Percentiles rank a stretch among this genome's conserved stretches.
phyloP scores from a whole-genome alignment of 768 basidiomycete species.

The Dioszegia aurantiaca region DNA sequence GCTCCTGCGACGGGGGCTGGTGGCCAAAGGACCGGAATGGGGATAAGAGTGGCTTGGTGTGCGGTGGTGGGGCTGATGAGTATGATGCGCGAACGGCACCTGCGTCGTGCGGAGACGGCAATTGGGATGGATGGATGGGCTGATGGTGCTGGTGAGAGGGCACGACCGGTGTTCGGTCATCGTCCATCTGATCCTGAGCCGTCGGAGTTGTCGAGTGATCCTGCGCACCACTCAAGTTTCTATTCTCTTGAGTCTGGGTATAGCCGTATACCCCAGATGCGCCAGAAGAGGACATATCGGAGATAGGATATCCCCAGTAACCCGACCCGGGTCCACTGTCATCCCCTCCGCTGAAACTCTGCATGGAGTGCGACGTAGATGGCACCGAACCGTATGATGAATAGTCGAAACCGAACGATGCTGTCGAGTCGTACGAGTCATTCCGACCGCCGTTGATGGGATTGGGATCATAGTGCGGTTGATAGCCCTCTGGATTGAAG shows the following conservation, averaged over 20 bases:
- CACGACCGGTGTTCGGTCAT: slow-evolving; percentile 38
- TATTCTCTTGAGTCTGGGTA: too few relatives aligned
- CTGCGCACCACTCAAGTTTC: too few relatives aligned
- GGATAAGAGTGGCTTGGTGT: slow-evolving; percentile 29
- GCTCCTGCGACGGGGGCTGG: background rate
- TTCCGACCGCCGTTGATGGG: background rate
- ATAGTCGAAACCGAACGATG: slow-evolving; percentile 1
- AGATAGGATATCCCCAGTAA: background rate
- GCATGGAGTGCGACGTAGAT: slow-evolving; percentile 7
- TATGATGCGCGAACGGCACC: slow-evolving; percentile 20
- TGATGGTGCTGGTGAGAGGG: slow-evolving; percentile 21
- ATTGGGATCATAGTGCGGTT: background rate
- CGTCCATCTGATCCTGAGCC: slow-evolving; percentile 16
- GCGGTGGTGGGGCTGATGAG: background rate
- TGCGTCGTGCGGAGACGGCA: slow-evolving; percentile 17
- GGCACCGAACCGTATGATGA: slow-evolving; percentile 1
- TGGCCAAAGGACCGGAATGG: slow-evolving; percentile 28
- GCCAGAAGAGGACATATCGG: background rate
- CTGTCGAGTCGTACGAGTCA: slow-evolving; percentile 11
- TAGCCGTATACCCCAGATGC: too few relatives aligned
- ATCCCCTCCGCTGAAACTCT: slow-evolving; percentile 3
- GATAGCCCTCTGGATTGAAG: slow-evolving; percentile 16
- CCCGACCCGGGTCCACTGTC: background rate
- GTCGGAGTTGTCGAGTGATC: slow-evolving; percentile 28
- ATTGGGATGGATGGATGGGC: slow-evolving; percentile 21